A percentile compares a stretch with the other conserved stretches of the same genome.
These are phyloP conservation scores for Ascochyta pisi DNA, from an alignment of 2,329 filamentous ascomycete genomes.

Conservation along the genomic window DNA sequence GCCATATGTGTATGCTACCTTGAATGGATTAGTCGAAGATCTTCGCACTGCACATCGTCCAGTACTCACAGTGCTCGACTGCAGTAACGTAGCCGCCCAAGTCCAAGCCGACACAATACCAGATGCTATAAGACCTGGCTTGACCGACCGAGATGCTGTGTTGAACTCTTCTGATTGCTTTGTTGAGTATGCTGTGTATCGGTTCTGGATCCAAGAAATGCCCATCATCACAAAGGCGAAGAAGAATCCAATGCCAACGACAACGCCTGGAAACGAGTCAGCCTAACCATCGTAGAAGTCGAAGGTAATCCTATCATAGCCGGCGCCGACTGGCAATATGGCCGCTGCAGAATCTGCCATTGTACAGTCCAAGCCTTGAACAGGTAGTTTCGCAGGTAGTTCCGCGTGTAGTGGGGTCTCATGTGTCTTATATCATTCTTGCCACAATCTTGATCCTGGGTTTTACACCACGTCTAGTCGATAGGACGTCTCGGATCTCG, in stretches of 20 bases:
- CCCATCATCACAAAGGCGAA: conserved; percentile 46
- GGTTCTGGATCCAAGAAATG: conserved; percentile 48
- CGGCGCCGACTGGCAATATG: conserved; percentile 48
- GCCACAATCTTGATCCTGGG: no score
- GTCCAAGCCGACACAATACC: conserved; percentile 60
- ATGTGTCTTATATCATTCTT: conserved; percentile 2
- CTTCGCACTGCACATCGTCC: not conserved
- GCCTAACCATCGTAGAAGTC: not conserved
- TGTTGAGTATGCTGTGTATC: conserved; percentile 49
- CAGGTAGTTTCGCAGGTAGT: no score
- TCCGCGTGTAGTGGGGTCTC: not conserved
- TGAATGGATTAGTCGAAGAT: not conserved
- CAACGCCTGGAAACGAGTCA: conserved; percentile 33
- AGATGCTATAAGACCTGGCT: conserved; percentile 56
- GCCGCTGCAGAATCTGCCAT: conserved; percentile 13
- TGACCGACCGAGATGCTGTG: conserved; percentile 54
- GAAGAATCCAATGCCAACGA: conserved; percentile 58
- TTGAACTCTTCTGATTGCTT: conserved; percentile 57
- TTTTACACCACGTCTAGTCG: not conserved
- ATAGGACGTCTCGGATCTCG: not conserved
- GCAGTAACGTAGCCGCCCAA: conserved; percentile 54
- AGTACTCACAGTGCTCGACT: conserved; percentile 31
- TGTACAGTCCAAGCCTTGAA: not conserved
- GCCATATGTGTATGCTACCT: conserved; percentile 38
- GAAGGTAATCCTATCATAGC: conserved; percentile 53